phyloP scores from a whole-genome alignment of 2,329 filamentous ascomycete genomes.

The Fusarium temperatum region DNA sequence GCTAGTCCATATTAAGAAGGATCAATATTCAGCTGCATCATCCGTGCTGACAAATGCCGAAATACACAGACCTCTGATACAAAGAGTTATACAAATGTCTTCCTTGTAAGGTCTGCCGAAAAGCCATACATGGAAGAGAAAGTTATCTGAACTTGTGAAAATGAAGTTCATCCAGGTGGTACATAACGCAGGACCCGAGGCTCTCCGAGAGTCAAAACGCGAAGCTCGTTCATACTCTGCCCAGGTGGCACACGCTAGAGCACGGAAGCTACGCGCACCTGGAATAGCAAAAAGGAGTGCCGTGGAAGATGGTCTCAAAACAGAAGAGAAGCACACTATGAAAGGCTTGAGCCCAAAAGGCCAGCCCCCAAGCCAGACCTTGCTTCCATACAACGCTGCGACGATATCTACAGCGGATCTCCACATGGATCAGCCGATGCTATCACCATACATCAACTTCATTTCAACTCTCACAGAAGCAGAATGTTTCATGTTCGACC shows the following conservation, averaged over 20 bases:
- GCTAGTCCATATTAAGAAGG: neutral
- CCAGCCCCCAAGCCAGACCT: accelerated
- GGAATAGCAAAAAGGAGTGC: accelerated
- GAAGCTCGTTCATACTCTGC: neutral
- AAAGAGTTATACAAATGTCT: neutral
- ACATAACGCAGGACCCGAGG: neutral
- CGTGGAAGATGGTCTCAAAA: too few species aligned
- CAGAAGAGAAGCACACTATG: neutral
- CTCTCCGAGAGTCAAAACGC: neutral
- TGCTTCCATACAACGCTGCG: neutral
- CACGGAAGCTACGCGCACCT: neutral
- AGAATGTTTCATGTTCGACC: neutral
- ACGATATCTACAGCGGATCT: too few species aligned
- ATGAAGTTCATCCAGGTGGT: neutral
- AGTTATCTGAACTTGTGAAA: neutral
- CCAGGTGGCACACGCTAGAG: neutral
- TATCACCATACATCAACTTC: neutral
- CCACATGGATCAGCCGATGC: neutral
- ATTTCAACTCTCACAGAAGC: neutral
- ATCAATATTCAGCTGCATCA: neutral
- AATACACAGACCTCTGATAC: neutral
- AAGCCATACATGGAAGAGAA: neutral
- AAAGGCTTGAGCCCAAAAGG: accelerated
- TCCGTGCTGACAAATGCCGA: neutral
- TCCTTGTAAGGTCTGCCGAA: neutral